These are phyloP conservation scores for Croton setiger DNA, from an alignment of 441 rosid species.

Conservation along the genomic window DNA sequence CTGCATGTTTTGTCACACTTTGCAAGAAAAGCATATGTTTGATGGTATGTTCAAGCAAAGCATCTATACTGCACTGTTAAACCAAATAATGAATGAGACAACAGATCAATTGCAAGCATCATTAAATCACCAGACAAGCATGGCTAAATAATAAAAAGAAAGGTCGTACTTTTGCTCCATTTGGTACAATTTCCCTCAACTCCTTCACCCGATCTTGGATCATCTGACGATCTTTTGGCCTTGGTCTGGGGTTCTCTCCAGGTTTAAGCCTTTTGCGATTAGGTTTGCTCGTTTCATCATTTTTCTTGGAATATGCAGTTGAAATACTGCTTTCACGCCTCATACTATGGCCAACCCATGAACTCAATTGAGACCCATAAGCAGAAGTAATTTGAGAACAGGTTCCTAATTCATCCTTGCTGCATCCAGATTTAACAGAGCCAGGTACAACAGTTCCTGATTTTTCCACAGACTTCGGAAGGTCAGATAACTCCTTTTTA, in stretches of 20 bases:
- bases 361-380: constrained; percentile 72
- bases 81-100: constrained; percentile 17
- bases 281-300: constrained; percentile 55
- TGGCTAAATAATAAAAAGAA: constrained; percentile 11
- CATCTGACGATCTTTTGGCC: constrained; percentile 99
- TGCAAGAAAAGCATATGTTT: constrained; percentile 99
- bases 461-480: constrained; percentile 35
- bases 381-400: constrained; percentile 51
- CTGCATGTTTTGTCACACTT: constrained; percentile 86
- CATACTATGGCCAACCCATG: constrained; percentile 65
- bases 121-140: background rate
- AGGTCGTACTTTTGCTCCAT: constrained; percentile 78
- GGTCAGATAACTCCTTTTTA: constrained; percentile 33
- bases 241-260: constrained; percentile 92
- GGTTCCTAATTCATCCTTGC: constrained; percentile 40
- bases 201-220: constrained; percentile 98
- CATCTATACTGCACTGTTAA: constrained; percentile 94
- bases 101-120: constrained; percentile 11
- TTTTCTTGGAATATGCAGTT: constrained; percentile 63
- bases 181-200: constrained; percentile 92
- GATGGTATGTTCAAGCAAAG: constrained; percentile 85
- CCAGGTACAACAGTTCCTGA: constrained; percentile 33
- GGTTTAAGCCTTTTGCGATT: constrained; percentile 84
- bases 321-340: constrained; percentile 49
- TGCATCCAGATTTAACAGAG: constrained; percentile 39